Conservation (phyloP, 1,284 basidiomycete genomes). For the Sanguinoderma infundibulare region DNA sequence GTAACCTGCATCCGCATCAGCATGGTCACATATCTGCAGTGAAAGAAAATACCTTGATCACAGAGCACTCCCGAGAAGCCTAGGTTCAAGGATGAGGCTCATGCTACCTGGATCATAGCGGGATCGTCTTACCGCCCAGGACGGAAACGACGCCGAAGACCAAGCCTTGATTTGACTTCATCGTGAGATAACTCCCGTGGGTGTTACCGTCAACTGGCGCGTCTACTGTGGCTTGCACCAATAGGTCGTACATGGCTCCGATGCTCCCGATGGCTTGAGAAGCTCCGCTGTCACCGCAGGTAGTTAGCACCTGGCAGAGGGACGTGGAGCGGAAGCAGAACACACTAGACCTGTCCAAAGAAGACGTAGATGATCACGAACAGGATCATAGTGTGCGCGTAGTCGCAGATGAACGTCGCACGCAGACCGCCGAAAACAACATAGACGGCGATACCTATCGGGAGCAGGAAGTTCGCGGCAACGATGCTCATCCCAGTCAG, state of each 20-base stretch:
- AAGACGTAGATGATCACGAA: slow-evolving; percentile 53
- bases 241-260: slow-evolving; percentile 59
- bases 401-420: slow-evolving; percentile 59
- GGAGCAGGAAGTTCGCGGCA: slow-evolving; percentile 82
- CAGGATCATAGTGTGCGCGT: slow-evolving; percentile 52
- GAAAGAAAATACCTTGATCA: slow-evolving; percentile 45
- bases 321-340: slow-evolving; percentile 11
- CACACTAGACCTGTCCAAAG: slow-evolving; percentile 45
- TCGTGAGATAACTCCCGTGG: slow-evolving; percentile 73
- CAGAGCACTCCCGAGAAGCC: slow-evolving; percentile 54
- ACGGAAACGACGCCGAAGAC: slow-evolving; percentile 56
- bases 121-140: slow-evolving; percentile 32
- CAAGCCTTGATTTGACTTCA: slow-evolving; percentile 58
- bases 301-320: background rate
- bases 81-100: background rate
- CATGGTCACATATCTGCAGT: background rate
- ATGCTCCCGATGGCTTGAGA: slow-evolving; percentile 65
- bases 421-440: slow-evolving; percentile 56
- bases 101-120: no score
- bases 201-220: slow-evolving; percentile 68
- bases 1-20: slow-evolving; percentile 39
- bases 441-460: slow-evolving; percentile 50
- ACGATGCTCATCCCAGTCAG: slow-evolving; percentile 86
- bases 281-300: slow-evolving; percentile 50
- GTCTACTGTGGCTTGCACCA: slow-evolving; percentile 50